Evolutionary conservation across 2,329 filamentous ascomycete species (phyloP), one percentile per base, ranked within the genome.

Genomic region (Aureobasidium sp.): DNA sequence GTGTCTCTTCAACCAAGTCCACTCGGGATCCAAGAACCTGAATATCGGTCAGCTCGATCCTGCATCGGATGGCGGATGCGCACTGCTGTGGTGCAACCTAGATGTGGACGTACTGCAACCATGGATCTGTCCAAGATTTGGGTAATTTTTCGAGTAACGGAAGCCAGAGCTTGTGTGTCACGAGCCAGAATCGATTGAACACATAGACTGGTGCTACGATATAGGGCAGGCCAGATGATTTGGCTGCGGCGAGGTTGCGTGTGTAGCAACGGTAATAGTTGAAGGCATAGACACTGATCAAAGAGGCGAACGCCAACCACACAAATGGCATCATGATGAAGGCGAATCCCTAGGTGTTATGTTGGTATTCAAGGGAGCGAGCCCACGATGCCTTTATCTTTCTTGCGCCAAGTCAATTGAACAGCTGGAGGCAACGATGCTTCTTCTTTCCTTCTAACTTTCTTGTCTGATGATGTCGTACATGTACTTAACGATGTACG

Each of bases 21-120:
- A 88, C 67, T 89, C 83, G 1, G 81, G 81, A n/a, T 77, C 70
- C 66, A 88, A 69, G 66, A 82, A 74, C 47, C 83, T 85, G 65
- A 34, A 11, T 51, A 58, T 31, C 36, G 42, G 36, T 62, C 47
- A 64, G 37, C 49, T 44, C 17, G 6, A 44, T 39, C 37, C 34
- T 58, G 48, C 34, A 31, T 17, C 29, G 15, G 22, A 22, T 20
- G 45, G 20, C 12, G 36, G 44, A 11, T 42, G 11, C 48, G 29
- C 42, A 39, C 8, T 29, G 42, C 34, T 48, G 55, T 29, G 31
- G 39, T 57, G 53, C 37, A 14, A 57, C 53, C 39, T 44, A 36
- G 37, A 41, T 22, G 20, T 45, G 31, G 36, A 65, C 84, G 66
- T 78, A 88, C 85, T 82, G 78, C 48, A 87, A 71, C 81, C 86